These are phyloP conservation scores for Fraxinus platypoda DNA, from an alignment of 305 asterid species.

Conservation along the genomic window DNA sequence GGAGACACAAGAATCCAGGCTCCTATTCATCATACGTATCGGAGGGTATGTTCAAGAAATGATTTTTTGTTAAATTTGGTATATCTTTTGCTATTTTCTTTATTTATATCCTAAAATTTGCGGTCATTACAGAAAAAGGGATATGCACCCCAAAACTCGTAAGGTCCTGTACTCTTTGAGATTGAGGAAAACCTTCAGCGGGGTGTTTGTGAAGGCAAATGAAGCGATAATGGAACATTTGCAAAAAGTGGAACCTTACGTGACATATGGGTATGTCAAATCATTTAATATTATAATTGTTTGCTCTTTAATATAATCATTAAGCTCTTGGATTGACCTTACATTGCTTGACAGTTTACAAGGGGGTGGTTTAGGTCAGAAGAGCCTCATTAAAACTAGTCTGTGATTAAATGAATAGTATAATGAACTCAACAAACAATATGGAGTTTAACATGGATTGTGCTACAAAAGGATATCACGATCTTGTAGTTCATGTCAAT, in stretches of 20 bases:
- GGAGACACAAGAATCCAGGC: constrained; percentile 47
- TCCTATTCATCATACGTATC: constrained; percentile 72
- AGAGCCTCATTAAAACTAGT: background rate
- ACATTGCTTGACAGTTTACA: background rate
- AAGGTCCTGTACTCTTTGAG: constrained; percentile 75
- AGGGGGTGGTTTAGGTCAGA: background rate
- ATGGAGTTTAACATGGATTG: background rate
- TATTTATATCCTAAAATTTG: constrained; percentile 6
- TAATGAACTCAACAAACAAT: background rate
- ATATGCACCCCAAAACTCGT: constrained; percentile 71
- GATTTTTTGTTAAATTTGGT: background rate
- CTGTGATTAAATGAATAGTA: background rate
- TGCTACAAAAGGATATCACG: background rate
- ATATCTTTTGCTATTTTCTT: background rate
- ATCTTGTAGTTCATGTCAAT: background rate
- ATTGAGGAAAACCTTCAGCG: constrained; percentile 59
- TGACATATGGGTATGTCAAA: constrained; percentile 80
- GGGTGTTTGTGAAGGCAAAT: constrained; percentile 75
- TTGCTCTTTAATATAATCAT: background rate
- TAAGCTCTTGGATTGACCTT: background rate
- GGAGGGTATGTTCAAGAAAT: constrained; percentile 59
- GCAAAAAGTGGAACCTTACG: constrained; percentile 81
- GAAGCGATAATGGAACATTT: constrained; percentile 53
- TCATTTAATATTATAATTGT: background rate
- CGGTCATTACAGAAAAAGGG: constrained; percentile 57